phyloP scores from a whole-genome alignment of 768 basidiomycete species.

The Royoungia palumana region DNA sequence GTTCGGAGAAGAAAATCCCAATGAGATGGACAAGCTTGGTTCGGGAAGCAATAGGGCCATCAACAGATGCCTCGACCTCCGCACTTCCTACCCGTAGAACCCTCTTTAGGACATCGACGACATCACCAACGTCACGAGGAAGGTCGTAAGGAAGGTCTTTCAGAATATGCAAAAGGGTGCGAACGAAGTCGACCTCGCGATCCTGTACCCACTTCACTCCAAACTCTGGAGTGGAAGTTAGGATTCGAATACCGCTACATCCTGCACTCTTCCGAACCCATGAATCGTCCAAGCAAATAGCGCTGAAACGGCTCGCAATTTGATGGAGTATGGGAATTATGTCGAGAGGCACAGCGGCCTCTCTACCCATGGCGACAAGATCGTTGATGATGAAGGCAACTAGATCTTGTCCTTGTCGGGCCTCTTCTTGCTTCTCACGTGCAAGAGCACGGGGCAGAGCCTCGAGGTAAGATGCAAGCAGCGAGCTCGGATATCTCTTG shows the following conservation, averaged over 20 bases:
- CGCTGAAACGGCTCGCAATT: slow-evolving; percentile 76
- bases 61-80: slow-evolving; percentile 44
- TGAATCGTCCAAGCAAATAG: slow-evolving; percentile 85
- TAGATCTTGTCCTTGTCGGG: slow-evolving; percentile 54
- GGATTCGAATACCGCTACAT: slow-evolving; percentile 77
- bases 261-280: slow-evolving; percentile 91
- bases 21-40: slow-evolving; percentile 65
- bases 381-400: slow-evolving; percentile 64
- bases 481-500: slow-evolving; percentile 52
- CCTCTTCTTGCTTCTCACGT: slow-evolving; percentile 59
- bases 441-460: slow-evolving; percentile 75
- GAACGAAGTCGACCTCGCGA: slow-evolving; percentile 85
- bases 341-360: slow-evolving; percentile 49
- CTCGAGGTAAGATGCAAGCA: slow-evolving; percentile 75
- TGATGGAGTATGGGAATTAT: slow-evolving; percentile 72
- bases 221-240: slow-evolving; percentile 68
- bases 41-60: slow-evolving; percentile 41
- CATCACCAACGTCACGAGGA: slow-evolving; percentile 75
- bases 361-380: slow-evolving; percentile 54
- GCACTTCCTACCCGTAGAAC: slow-evolving; percentile 62
- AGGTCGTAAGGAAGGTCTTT: slow-evolving; percentile 93
- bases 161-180: slow-evolving; percentile 84
- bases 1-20: slow-evolving; percentile 83
- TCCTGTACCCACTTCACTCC: slow-evolving; percentile 79
- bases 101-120: slow-evolving; percentile 69